phyloP scores from a whole-genome alignment of 192 early-diverging fungal species.

The Funneliformis geosporum region DNA sequence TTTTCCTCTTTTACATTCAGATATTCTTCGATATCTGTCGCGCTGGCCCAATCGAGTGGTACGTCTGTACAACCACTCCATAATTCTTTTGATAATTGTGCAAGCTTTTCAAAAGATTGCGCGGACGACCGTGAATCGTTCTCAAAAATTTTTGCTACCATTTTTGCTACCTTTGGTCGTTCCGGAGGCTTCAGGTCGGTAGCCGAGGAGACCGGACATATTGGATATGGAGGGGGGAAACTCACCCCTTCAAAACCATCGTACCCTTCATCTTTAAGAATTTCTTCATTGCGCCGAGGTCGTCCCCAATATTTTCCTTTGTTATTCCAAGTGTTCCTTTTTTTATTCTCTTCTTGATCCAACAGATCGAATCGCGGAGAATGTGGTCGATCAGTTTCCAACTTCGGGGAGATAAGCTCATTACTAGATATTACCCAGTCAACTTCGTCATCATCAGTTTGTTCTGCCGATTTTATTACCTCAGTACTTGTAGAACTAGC shows the following conservation, averaged over 20 bases:
- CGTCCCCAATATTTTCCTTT: not conserved
- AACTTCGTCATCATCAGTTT: not conserved
- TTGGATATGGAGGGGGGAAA: not conserved
- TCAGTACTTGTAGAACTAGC: too few species aligned
- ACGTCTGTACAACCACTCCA: not conserved
- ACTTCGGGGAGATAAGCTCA: not conserved
- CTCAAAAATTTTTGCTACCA: not conserved
- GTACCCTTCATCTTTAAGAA: not conserved
- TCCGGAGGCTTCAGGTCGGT: too few species aligned
- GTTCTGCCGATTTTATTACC: too few species aligned
- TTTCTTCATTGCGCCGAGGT: not conserved
- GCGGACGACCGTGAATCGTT: not conserved
- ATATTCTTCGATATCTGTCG: not conserved
- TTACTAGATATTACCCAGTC: not conserved
- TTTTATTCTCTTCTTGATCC: not conserved
- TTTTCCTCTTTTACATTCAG: not conserved
- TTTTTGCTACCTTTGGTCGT: not conserved
- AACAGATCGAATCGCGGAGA: not conserved
- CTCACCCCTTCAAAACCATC: not conserved
- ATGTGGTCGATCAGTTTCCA: not conserved
- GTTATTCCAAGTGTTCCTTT: not conserved
- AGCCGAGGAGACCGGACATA: not conserved
- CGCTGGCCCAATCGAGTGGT: not conserved
- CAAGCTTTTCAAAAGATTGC: not conserved
- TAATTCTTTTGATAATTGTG: not conserved